Percentiles rank a stretch among this genome's conserved stretches.
phyloP scores from a whole-genome alignment of 2,329 filamentous ascomycete genomes.

The Ilyonectria robusta region DNA sequence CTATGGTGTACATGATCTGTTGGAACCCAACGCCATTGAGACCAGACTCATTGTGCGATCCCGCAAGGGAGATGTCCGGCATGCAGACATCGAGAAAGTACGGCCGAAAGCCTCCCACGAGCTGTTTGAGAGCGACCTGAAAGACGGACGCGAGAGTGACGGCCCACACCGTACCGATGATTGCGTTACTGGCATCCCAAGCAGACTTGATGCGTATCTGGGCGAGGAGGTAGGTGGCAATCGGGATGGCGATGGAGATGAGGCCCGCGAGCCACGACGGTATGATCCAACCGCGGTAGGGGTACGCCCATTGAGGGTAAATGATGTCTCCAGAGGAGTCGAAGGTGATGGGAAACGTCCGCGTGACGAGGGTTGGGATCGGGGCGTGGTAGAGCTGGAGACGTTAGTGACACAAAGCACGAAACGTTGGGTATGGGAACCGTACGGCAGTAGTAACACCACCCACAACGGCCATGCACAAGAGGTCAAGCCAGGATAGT shows the following conservation, averaged over 20 bases:
- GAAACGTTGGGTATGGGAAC: background rate
- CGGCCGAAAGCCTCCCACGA: conserved; percentile 75
- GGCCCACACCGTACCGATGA: conserved; percentile 73
- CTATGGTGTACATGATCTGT: conserved; percentile 74
- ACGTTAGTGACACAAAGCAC: conserved; percentile 19
- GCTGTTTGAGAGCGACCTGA: conserved; percentile 76
- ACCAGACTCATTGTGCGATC: conserved; percentile 57
- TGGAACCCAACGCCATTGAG: conserved; percentile 65
- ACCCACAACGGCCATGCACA: conserved; percentile 70
- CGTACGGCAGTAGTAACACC: conserved; percentile 49
- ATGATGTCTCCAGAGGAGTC: conserved; percentile 71
- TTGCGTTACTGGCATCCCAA: conserved; percentile 74
- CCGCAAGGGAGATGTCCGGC: conserved; percentile 64
- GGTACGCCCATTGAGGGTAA: conserved; percentile 75
- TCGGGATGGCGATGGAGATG: conserved; percentile 70
- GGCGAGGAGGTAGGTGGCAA: conserved; percentile 68
- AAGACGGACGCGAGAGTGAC: conserved; percentile 73
- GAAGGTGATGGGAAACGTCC: conserved; percentile 75
- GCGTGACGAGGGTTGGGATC: conserved; percentile 66
- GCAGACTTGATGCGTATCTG: conserved; percentile 71
- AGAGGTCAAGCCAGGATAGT: conserved; percentile 70
- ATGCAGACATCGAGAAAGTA: conserved; percentile 76
- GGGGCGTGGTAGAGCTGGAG: conserved; percentile 61
- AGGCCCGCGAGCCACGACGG: conserved; percentile 71
- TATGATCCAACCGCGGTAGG: conserved; percentile 73